Conservation (phyloP, 1,284 basidiomycete species). For the Sutorius eximius region DNA sequence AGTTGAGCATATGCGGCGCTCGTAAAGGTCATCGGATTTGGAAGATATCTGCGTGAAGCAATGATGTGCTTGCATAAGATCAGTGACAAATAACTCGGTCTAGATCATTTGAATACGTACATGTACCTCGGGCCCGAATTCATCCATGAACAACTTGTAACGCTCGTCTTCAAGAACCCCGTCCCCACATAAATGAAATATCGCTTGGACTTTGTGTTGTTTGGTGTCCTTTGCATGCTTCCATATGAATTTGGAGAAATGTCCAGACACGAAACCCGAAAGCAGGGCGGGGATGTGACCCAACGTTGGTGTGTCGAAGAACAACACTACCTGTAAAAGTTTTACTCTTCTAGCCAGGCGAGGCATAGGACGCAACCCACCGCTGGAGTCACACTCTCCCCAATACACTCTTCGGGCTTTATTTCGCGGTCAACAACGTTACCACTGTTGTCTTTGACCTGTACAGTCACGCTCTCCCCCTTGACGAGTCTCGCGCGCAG, state of each 20-base stretch:
- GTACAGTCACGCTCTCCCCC: conserved; percentile 58
- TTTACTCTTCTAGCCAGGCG: neutral
- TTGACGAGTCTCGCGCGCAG: conserved; percentile 45
- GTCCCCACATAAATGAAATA: conserved; percentile 69
- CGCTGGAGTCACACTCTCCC: conserved; percentile 47
- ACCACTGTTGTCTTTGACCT: conserved; percentile 45
- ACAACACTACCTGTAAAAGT: conserved; percentile 49
- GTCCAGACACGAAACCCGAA: conserved; percentile 50
- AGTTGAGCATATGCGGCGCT: conserved; percentile 74
- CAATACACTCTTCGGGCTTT: conserved; percentile 59
- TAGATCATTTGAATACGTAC: conserved; percentile 38
- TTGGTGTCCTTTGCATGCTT: conserved; percentile 41
- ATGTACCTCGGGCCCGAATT: conserved; percentile 58
- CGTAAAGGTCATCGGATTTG: conserved; percentile 75
- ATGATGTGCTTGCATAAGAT: conserved; percentile 60
- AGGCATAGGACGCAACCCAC: conserved; percentile 34
- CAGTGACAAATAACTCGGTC: neutral
- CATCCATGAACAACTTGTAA: conserved; percentile 74
- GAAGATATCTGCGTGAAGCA: conserved; percentile 56
- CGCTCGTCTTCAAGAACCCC: conserved; percentile 66
- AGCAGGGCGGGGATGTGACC: conserved; percentile 62
- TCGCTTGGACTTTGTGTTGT: conserved; percentile 50
- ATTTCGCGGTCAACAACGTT: conserved; percentile 44
- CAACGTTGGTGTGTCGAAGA: conserved; percentile 62
- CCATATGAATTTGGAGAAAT: conserved; percentile 51